Base-by-base conservation (phyloP, 345 rosid species). In the Cardiospermum halicacabum region DNA sequence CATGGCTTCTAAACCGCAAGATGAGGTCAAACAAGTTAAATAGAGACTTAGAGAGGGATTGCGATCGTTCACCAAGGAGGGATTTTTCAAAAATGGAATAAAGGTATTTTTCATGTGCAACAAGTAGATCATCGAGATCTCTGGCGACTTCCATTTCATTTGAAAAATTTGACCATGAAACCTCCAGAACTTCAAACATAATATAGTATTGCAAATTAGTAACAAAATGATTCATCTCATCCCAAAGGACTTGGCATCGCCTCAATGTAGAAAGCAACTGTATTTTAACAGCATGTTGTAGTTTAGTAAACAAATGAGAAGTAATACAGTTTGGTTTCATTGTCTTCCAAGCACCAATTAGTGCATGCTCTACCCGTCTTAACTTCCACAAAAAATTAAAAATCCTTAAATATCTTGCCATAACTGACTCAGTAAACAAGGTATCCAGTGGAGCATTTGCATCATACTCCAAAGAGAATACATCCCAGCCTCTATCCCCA, bases 401-500 rank as follows among this genome's bases (percentile, higher is more conserved):
- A 72, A 94, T 87, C 81, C 85, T 83, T 58, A 91, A 77, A 74
- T 94, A 94, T 65, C 74, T 89, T 11, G 82, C 81, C 96, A 95
- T 80, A 53, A 91, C 93, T 28, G 94, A 85, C 64, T 89, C 96
- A 0, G 97, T 95, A 56, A 95, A 91, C 74, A 95, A 80, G 4
- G 96, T 95, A 75, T 95, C 96, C 49, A 95, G 68, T 7, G 99
- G 97, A 76, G 80, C 92, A 72, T 96, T 80, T 34, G 97, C 90
- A 81, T 95, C 99, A 56, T 91, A 95, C 68, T 91, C 93, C 77
- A 95, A 70, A 11, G 99, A 95, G 84, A 95, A 95, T 3, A 95
- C 97, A 82, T 89, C 93, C 96, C 99, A 95, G 43, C 99, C 99
- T 73, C 87, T 79, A 66, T 91, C 97, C 51, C 99, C 97, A 62